Conservation (phyloP, 1,284 basidiomycete species). For the Boletellus dicymbophilus region DNA sequence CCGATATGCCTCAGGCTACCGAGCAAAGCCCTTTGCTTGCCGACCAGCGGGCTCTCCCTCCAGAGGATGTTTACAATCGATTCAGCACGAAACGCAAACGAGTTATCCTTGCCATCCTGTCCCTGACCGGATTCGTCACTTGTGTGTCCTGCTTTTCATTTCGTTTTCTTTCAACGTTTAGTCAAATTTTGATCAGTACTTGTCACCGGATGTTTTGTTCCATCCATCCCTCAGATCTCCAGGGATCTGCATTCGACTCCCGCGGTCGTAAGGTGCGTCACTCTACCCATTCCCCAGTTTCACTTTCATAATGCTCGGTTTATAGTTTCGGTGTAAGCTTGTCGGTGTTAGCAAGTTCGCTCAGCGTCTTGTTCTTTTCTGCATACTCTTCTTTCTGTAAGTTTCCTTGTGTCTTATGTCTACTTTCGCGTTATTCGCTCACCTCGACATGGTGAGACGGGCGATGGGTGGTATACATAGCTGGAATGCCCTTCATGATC, state of each 20-base stretch:
- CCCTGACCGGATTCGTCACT: constrained; percentile 31
- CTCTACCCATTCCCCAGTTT: constrained; percentile 10
- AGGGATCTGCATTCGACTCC: constrained; percentile 40
- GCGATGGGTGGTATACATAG: constrained; percentile 43
- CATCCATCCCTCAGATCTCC: constrained; percentile 47
- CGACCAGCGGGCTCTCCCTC: no score
- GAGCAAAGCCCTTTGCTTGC: no score
- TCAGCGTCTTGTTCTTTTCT: constrained; percentile 29
- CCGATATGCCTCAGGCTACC: no score
- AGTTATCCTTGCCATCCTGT: constrained; percentile 42
- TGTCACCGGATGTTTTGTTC: constrained; percentile 46
- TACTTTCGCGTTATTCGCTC: background rate
- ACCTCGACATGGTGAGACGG: constrained; percentile 37
- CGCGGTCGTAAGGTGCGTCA: constrained; percentile 43
- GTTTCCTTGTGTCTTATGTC: background rate
- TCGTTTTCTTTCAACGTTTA: no score
- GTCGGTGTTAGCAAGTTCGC: constrained; percentile 22
- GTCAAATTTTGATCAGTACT: no score
- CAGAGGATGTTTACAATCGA: constrained; percentile 44
- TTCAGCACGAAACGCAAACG: constrained; percentile 40
- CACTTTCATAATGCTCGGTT: background rate
- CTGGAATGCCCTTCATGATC: constrained; percentile 46
- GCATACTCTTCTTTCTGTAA: constrained; percentile 21
- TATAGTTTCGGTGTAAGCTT: constrained; percentile 31
- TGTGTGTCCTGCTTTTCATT: no score